phyloP scores from a whole-genome alignment of 495 filamentous ascomycete species.

The Aspergillus homomorphus region DNA sequence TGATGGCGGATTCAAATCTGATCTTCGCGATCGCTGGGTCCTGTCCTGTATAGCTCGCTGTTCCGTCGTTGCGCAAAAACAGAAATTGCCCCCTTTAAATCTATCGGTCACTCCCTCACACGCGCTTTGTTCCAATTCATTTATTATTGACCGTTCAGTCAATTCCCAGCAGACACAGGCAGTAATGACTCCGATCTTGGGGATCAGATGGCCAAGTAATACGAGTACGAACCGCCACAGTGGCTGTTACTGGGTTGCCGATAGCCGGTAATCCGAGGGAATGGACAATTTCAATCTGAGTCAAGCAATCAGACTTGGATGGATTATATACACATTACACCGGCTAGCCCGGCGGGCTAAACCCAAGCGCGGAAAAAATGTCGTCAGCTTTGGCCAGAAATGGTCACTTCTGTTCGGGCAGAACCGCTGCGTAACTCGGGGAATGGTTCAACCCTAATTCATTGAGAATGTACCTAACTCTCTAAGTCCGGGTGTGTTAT shows the following conservation, averaged over 20 bases:
- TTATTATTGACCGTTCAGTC: no score
- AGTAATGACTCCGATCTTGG: background rate
- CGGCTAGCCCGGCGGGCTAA: background rate
- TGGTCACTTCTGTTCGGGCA: conserved; percentile 20
- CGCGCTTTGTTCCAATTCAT: background rate
- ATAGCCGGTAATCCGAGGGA: background rate
- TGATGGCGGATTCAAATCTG: background rate
- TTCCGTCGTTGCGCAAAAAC: no score
- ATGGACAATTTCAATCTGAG: background rate
- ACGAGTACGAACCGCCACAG: conserved; percentile 24
- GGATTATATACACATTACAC: background rate
- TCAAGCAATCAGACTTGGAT: conserved; percentile 1
- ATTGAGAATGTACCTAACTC: background rate
- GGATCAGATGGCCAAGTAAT: conserved; percentile 19
- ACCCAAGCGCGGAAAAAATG: background rate
- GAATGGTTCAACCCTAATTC: conserved; percentile 14
- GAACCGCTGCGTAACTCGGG: conserved; percentile 20
- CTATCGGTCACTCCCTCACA: background rate
- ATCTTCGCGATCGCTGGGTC: background rate
- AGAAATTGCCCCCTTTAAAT: no score
- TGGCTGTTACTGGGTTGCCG: conserved; percentile 19
- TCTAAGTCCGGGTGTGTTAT: background rate
- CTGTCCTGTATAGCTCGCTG: background rate
- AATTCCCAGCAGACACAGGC: no score
- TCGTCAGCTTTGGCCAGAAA: conserved; percentile 18